Base-by-base conservation (phyloP, 192 early-diverging fungal genomes). In the Backusella australiensis region DNA sequence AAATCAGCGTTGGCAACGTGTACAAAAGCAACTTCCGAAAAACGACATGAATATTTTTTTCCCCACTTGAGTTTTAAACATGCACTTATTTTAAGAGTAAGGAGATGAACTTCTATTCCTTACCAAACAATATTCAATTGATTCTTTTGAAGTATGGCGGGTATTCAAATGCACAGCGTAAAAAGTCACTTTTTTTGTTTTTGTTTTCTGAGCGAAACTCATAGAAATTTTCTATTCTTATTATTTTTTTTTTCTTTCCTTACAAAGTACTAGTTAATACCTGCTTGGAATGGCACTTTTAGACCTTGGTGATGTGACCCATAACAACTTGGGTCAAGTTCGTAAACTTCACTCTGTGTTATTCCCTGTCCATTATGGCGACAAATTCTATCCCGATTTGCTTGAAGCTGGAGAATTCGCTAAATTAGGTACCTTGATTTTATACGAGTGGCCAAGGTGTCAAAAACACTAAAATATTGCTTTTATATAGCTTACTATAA, bases 301-400 rank as follows among this genome's bases (percentile, higher is more conserved):
- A 63, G 70, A 71, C 21, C 82, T 89, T 26, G 88, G 88, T 17
- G 88, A 89, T 52, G 75, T 91, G 8, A 89, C 86, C 11, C 72
- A 77, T 26, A 85, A 91, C 75, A 94, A 90, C 56, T 69, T 97
- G 29, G 85, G 84, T n/a, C 85, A 90, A 69, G 83, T 96, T 68
- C 88, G 90, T 67, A 85, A 80, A 36, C 85, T 98, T 66, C 95
- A 98, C 80, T 74, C 82, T 6, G 87, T 89, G 36, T 81, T 98
- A 35, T 96, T 98, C 71, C 97, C 97, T n/a, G 92, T 98, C 12
- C 78, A 81, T 17, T 98, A 97, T 83, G 87, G 90, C 53, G 86
- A 88, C 29, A 74, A 85, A 52, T 98, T 96, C 78, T 98, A 95
- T 79, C 87, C 87, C 73, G 84, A 91, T 34, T 86, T 96, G 36